Evolutionary conservation across 768 basidiomycete species (phyloP).

Genomic region (Suillus discolor): DNA sequence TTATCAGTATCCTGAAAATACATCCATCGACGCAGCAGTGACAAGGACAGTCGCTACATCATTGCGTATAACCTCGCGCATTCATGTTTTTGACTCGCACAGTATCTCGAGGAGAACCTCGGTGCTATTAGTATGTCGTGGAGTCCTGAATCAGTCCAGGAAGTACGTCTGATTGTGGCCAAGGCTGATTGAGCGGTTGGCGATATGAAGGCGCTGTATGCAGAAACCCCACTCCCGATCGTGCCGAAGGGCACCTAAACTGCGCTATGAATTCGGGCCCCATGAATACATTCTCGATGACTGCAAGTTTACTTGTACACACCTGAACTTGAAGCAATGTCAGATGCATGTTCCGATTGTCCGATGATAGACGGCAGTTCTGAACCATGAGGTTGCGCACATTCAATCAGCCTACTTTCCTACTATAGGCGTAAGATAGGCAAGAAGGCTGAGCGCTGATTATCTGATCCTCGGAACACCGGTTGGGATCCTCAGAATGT

Average conservation of each 20-base stretch:
- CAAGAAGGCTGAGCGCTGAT: not conserved
- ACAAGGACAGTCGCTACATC: too few relatives aligned
- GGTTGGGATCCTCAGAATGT: not conserved
- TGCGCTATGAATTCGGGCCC: not conserved
- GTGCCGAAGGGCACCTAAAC: not conserved
- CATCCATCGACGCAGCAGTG: too few relatives aligned
- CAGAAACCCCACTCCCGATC: constrained; percentile 21
- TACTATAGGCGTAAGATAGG: not conserved
- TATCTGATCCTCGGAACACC: not conserved
- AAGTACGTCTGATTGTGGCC: constrained; percentile 38
- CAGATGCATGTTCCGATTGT: not conserved
- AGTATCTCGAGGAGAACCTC: constrained; percentile 52
- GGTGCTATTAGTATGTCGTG: constrained; percentile 37
- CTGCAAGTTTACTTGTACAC: not conserved
- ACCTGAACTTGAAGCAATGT: not conserved
- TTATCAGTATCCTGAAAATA: too few relatives aligned
- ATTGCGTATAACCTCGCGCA: not conserved
- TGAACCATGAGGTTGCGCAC: not conserved
- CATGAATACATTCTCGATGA: not conserved
- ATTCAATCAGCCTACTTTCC: not conserved
- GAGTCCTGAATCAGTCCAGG: constrained; percentile 36
- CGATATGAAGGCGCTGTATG: constrained; percentile 17
- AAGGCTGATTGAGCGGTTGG: constrained; percentile 29
- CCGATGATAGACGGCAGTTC: not conserved
- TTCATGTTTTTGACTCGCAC: constrained; percentile 6